These are phyloP conservation scores for Eragrostis tef DNA, from an alignment of 202 grass and related monocot genomes.

Conservation along the genomic window DNA sequence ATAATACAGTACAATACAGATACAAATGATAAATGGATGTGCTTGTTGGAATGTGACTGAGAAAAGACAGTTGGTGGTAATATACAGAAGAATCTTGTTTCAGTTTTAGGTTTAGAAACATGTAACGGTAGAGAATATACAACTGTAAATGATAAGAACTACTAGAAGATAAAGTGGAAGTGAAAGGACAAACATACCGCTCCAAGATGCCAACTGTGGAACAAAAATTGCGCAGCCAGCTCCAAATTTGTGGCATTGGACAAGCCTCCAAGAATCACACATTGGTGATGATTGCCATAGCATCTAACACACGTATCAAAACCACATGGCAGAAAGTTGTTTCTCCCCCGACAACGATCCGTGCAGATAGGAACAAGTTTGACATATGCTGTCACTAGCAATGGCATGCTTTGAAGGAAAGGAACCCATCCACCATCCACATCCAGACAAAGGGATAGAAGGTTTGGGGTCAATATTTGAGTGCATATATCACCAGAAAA, in stretches of 20 bases:
- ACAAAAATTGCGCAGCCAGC: neutral
- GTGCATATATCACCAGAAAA: neutral
- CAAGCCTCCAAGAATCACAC: constrained; percentile 6
- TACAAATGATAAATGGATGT: too few relatives aligned
- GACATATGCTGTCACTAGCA: constrained; percentile 17
- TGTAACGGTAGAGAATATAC: neutral
- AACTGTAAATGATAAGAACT: neutral
- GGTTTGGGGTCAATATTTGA: constrained; percentile 16
- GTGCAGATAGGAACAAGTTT: neutral
- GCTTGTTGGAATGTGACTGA: too few relatives aligned
- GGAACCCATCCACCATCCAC: neutral
- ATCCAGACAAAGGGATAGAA: constrained; percentile 6
- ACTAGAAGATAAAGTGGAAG: neutral
- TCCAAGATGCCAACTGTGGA: too few relatives aligned
- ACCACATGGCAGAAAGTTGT: neutral
- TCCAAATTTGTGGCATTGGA: constrained; percentile 5
- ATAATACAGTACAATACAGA: neutral
- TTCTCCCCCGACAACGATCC: neutral
- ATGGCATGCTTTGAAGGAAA: constrained; percentile 12
- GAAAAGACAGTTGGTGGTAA: neutral
- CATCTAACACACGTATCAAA: constrained; percentile 22
- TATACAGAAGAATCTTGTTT: neutral
- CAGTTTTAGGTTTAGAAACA: neutral
- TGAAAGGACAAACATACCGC: constrained; percentile 26
- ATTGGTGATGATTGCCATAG: neutral